phyloP scores from a whole-genome alignment of 257 asterid species.

The Forsythia viridissima region DNA sequence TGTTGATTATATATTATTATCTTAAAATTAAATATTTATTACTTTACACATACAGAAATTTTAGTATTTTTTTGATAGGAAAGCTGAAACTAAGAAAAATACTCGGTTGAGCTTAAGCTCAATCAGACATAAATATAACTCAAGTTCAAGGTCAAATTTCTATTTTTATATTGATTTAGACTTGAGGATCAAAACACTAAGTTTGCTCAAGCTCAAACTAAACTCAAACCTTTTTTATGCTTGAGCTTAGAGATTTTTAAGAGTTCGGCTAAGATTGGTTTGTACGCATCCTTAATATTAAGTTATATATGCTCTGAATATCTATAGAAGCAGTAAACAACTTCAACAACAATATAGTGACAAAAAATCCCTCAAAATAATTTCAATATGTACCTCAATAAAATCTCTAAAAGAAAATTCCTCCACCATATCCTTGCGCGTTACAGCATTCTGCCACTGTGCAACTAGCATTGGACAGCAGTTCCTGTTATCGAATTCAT shows the following conservation, averaged over 20 bases:
- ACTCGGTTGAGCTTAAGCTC: not conserved
- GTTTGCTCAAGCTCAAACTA: not conserved
- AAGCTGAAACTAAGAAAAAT: not conserved
- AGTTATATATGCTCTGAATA: not conserved
- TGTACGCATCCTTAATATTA: not conserved
- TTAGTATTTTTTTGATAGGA: not conserved
- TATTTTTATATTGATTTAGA: not conserved
- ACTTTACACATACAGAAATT: too few relatives aligned
- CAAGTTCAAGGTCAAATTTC: not conserved
- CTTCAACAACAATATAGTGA: not conserved
- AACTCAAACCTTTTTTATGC: not conserved
- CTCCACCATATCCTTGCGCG: conserved; percentile 76
- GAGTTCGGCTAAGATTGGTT: not conserved
- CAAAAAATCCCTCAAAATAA: not conserved
- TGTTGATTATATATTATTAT: not conserved
- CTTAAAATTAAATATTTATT: too few relatives aligned
- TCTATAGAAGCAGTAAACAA: not conserved
- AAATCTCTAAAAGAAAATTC: conserved; percentile 59
- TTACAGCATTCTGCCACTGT: conserved; percentile 87
- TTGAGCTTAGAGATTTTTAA: not conserved
- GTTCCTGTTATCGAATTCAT: conserved; percentile 44
- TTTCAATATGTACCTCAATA: conserved; percentile 46
- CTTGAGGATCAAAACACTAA: not conserved
- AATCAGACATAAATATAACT: not conserved
- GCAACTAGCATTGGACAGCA: conserved; percentile 77